phyloP scores from a whole-genome alignment of 23 red algal species.

The Gracilaria caudata region DNA sequence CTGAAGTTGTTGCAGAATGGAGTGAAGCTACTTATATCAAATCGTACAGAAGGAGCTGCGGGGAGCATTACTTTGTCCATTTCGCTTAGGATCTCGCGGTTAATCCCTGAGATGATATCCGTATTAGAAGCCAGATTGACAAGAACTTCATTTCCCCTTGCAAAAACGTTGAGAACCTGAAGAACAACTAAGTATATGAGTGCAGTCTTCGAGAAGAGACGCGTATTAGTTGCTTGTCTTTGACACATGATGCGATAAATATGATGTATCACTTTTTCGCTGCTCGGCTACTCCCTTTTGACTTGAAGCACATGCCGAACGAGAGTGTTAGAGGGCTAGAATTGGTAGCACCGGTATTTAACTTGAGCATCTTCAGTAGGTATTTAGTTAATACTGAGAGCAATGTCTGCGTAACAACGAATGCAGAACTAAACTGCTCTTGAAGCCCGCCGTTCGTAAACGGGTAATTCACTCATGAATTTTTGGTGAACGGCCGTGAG shows the following conservation, averaged over 20 bases:
- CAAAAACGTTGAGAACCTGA: background rate
- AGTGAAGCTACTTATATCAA: conserved; percentile 44
- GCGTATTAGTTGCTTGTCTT: background rate
- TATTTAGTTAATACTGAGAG: background rate
- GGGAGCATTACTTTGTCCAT: background rate
- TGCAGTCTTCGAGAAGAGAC: background rate
- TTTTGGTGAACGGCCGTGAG: background rate
- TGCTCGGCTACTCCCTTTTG: background rate
- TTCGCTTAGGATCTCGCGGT: conserved; percentile 5
- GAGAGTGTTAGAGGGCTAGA: background rate
- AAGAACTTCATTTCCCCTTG: background rate
- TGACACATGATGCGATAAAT: background rate
- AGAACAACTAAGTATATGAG: background rate
- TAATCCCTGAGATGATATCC: background rate
- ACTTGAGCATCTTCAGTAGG: background rate
- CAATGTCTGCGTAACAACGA: background rate
- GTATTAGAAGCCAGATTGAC: background rate
- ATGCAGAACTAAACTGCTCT: background rate
- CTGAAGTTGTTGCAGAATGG: conserved; percentile 59
- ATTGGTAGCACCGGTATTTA: background rate
- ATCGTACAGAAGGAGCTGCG: conserved; percentile 6
- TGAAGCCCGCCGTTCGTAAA: conserved; percentile 10
- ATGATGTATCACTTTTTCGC: background rate
- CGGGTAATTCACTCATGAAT: conserved; percentile 23
- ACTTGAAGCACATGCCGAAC: background rate